Conservation (phyloP, 352 stramenopile genomes). For the Globisporangium splendens region DNA sequence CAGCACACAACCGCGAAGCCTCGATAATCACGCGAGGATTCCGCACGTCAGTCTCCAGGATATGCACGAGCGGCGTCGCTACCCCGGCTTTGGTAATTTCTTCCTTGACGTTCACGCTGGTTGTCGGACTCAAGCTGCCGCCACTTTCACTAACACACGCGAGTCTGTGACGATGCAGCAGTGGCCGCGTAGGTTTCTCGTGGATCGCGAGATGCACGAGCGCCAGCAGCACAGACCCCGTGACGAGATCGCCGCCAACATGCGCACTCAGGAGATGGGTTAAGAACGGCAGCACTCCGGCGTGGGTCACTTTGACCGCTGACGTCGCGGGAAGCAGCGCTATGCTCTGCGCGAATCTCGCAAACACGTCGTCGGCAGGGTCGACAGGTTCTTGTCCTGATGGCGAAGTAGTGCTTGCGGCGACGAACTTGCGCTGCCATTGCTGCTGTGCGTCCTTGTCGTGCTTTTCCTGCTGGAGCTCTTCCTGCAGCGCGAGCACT, state of each 20-base stretch:
- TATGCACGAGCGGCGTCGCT: constrained; percentile 36
- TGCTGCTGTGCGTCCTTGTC: constrained; percentile 64
- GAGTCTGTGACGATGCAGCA: constrained; percentile 6
- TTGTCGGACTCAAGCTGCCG: not conserved
- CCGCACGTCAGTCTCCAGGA: constrained; percentile 32
- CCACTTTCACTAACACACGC: not conserved
- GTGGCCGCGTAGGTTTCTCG: constrained; percentile 23
- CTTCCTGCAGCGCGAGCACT: constrained; percentile 32
- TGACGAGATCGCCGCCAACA: constrained; percentile 45
- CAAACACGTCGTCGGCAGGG: constrained; percentile 53
- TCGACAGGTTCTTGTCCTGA: constrained; percentile 13
- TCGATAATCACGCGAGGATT: constrained; percentile 62
- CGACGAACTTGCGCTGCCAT: constrained; percentile 53
- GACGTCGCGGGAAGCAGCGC: constrained; percentile 50
- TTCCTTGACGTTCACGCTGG: constrained; percentile 34
- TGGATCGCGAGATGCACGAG: constrained; percentile 67
- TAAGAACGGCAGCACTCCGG: constrained; percentile 62
- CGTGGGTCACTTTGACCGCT: constrained; percentile 40
- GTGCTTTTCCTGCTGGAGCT: constrained; percentile 61
- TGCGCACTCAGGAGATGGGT: constrained; percentile 51
- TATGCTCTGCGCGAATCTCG: constrained; percentile 68
- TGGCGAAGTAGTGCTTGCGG: not conserved
- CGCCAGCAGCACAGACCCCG: constrained; percentile 63
- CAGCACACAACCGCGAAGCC: constrained; percentile 50
- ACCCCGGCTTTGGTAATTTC: constrained; percentile 62